phyloP scores from a whole-genome alignment of 768 basidiomycete genomes.

The Boletus huronensis region DNA sequence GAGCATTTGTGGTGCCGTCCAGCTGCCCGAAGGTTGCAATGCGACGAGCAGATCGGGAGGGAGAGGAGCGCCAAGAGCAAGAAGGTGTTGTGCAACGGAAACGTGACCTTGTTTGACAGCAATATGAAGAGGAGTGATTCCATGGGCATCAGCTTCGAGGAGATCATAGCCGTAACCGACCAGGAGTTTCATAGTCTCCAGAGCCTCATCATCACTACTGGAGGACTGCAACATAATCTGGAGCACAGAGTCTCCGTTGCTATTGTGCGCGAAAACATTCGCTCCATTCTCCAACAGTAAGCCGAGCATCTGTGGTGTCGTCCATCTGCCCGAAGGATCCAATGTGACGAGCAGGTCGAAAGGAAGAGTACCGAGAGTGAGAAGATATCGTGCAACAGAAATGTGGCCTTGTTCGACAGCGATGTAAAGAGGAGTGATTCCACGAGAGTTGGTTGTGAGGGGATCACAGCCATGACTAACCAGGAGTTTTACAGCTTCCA shows the following conservation, averaged over 20 bases:
- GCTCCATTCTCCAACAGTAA: too few relatives aligned
- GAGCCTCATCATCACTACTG: neutral
- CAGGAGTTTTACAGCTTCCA: neutral
- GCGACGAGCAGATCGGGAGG: neutral
- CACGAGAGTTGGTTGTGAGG: neutral
- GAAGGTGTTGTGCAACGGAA: neutral
- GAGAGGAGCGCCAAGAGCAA: too few relatives aligned
- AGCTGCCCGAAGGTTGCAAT: neutral
- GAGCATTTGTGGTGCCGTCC: too few relatives aligned
- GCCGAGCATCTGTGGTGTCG: too few relatives aligned
- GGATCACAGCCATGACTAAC: neutral
- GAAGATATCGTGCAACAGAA: neutral
- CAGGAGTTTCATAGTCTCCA: neutral
- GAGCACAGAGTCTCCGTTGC: neutral
- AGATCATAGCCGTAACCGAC: neutral
- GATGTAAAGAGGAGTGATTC: neutral
- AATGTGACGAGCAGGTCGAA: neutral
- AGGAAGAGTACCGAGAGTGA: neutral
- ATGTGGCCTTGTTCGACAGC: neutral
- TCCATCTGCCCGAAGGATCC: too few relatives aligned
- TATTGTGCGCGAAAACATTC: neutral
- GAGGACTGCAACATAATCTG: neutral
- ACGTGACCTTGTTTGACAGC: neutral
- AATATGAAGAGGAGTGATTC: too few relatives aligned
- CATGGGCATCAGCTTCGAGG: too few relatives aligned